Base-by-base conservation (phyloP, 1,139 yeast species). In the Kodamaea fungicola region DNA sequence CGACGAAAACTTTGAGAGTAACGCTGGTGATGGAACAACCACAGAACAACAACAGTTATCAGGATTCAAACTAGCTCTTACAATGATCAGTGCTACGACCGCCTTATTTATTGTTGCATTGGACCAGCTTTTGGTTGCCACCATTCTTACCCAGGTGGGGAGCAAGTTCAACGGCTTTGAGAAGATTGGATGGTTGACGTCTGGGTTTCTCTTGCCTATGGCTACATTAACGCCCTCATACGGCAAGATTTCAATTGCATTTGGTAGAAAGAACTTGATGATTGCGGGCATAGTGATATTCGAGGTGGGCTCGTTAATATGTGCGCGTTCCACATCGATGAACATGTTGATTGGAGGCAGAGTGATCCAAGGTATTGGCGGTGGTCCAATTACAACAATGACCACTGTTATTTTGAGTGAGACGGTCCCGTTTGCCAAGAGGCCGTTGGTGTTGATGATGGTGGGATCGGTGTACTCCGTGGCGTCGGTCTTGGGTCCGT, bases 291-390 rank as follows among this genome's bases (percentile, higher is more conserved):
- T 82, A 8, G 48, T 74, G 7, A 51, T 82, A 2, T 83, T 83
- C 49, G 83, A 78, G 51, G 50, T 72, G 2, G 89, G 89, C 0
- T 79, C 87, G 2, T 64, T 83, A 37, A 58, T 82, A 4, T 67
- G 78, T 25, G 90, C 80, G 0, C 54, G 80, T 6, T 64, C 89
- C 0, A 63, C 55, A 10, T 66, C 67, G 28, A 80, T 82, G 80
- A 64, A 70, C 45, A 72, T 75, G 68, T 59, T 83, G 37, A 80
- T 83, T 42, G 87, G 79, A 1, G 90, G 88, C 1, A 67, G 92
- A 47, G 80, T 79, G 6, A 61, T 83, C 27, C 80, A 82, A 36
- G 92, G 92, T 37, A 51, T 79, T 9, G 92, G 92, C 10, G 89
- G 83, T 7, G 84, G 87, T 28, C 85, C 86, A 7, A 71, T 82